Percentiles rank a stretch among this genome's conserved stretches.
Conservation (phyloP, 2,329 filamentous ascomycete genomes). For the Pyrenophora seminiperda region DNA sequence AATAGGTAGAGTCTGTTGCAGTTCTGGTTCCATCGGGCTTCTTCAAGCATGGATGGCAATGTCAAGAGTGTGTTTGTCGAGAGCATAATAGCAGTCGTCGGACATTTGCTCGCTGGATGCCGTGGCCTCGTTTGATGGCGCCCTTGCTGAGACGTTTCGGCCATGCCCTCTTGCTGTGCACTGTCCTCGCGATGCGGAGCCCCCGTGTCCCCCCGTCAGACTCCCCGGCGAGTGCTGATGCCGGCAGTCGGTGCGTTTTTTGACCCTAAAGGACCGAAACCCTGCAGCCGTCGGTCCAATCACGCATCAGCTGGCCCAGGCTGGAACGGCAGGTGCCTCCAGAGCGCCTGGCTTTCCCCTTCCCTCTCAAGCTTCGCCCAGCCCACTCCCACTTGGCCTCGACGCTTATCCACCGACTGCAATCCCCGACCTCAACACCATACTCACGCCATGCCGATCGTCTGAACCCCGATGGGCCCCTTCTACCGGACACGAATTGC, state of each 20-base stretch:
- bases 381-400: slow-evolving; percentile 34
- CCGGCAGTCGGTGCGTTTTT: slow-evolving; percentile 7
- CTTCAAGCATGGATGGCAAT: too few species aligned
- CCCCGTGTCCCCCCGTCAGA: not conserved
- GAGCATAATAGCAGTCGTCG: too few species aligned
- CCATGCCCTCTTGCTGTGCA: not conserved
- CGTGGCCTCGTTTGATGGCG: too few species aligned
- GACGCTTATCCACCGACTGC: slow-evolving; percentile 26
- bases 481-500: slow-evolving; percentile 29
- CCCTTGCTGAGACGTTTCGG: not conserved
- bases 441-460: slow-evolving; percentile 23
- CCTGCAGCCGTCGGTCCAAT: slow-evolving; percentile 7
- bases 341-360: slow-evolving; percentile 13
- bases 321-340: slow-evolving; percentile 21
- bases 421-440: slow-evolving; percentile 13
- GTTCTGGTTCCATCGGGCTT: too few species aligned
- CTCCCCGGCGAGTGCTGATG: slow-evolving; percentile 1
- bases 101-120: too few species aligned
- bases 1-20: too few species aligned
- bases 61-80: too few species aligned
- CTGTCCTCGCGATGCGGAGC: not conserved
- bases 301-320: not conserved
- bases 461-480: slow-evolving; percentile 38
- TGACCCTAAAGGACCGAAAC: slow-evolving; percentile 8
- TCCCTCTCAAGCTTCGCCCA: slow-evolving; percentile 21